These are phyloP conservation scores for Eimeria maxima DNA, from an alignment of 169 alveolate species.

Conservation along the genomic window DNA sequence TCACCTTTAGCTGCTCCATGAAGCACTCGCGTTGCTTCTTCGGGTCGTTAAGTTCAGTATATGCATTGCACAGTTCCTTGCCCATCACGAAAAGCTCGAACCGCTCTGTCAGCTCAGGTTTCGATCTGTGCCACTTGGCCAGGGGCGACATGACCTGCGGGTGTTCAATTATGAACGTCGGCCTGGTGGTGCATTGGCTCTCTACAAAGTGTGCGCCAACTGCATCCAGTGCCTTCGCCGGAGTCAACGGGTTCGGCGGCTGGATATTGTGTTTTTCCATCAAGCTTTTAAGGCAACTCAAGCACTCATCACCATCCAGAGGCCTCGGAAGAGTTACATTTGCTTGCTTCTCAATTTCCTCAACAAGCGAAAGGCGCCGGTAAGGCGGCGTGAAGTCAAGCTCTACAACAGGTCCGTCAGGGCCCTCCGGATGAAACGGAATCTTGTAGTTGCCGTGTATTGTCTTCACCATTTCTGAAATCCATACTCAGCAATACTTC, in stretches of 20 bases:
- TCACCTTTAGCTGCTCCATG: slow-evolving; percentile 94
- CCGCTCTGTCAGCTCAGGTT: slow-evolving; percentile 97
- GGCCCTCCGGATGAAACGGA: slow-evolving; percentile 98
- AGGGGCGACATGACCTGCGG: slow-evolving; percentile 99
- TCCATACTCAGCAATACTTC: not conserved
- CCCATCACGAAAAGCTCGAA: slow-evolving; percentile 98
- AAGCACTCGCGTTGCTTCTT: slow-evolving; percentile 96
- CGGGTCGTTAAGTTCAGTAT: slow-evolving; percentile 99
- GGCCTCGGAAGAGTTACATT: slow-evolving; percentile 81
- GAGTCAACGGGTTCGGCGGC: slow-evolving; percentile 92
- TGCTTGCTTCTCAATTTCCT: slow-evolving; percentile 86
- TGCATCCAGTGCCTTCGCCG: slow-evolving; percentile 95
- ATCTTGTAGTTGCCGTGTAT: slow-evolving; percentile 96
- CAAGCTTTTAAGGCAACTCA: slow-evolving; percentile 84
- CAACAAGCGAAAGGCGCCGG: slow-evolving; percentile 86
- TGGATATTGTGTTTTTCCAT: slow-evolving; percentile 91
- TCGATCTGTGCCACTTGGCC: slow-evolving; percentile 97
- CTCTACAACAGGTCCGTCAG: slow-evolving; percentile 94
- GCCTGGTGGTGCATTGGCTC: slow-evolving; percentile 93
- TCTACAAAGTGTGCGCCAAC: slow-evolving; percentile 95
- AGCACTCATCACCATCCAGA: slow-evolving; percentile 82
- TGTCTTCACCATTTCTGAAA: slow-evolving; percentile 87
- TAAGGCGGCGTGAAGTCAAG: slow-evolving; percentile 99
- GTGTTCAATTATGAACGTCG: slow-evolving; percentile 98
- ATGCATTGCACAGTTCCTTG: slow-evolving; percentile 98